Base-by-base conservation (phyloP, 164 flowering plant species). In the Tetracentron sinense region DNA sequence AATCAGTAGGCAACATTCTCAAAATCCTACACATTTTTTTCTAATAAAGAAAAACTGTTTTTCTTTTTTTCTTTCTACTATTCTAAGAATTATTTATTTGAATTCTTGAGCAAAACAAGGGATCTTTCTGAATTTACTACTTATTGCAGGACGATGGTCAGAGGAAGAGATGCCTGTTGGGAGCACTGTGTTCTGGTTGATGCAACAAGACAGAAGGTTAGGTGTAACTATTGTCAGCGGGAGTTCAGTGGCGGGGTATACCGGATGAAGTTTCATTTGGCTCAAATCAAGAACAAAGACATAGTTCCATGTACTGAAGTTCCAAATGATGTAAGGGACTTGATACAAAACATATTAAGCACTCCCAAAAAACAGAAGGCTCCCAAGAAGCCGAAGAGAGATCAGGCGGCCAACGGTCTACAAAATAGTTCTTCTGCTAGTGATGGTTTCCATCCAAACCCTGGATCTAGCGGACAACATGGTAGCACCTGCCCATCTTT, bases 161-260 rank as follows among this genome's bases (percentile, higher is more conserved):
- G 92, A 57, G 92, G 87, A 74, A 81, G 85, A 70, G 92, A 87
- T 84, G 85, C 89, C 15, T 84, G 89, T 61, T 84, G 92, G 92
- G 86, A 87, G 70, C 89, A 87, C 63, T 87, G 92, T 75, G 83
- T 75, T 31, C 83, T 87, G 72, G 81, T 84, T 69, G 89, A 87
- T 74, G 86, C 89, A 68, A 79, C 84, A 23, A 77, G 74, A 64
- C 89, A 84, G 69, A 87, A 87, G 74, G 92, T 87, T 49, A 69
- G 81, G 54, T 87, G 92, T 69, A 84, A 87, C 70, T 87, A 87
- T 67, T 87, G 89, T 62, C 82, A 75, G 14, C 62, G 85, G 64
- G 87, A 83, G 58, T 87, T 84, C 67, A 83, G 87, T 71, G 86
- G 92, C 63, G 89, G 92, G 38, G 89, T 87, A 55, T 87, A 87